Conservation (phyloP, 2,329 filamentous ascomycete genomes). For the Nannizziopsis barbatae region DNA sequence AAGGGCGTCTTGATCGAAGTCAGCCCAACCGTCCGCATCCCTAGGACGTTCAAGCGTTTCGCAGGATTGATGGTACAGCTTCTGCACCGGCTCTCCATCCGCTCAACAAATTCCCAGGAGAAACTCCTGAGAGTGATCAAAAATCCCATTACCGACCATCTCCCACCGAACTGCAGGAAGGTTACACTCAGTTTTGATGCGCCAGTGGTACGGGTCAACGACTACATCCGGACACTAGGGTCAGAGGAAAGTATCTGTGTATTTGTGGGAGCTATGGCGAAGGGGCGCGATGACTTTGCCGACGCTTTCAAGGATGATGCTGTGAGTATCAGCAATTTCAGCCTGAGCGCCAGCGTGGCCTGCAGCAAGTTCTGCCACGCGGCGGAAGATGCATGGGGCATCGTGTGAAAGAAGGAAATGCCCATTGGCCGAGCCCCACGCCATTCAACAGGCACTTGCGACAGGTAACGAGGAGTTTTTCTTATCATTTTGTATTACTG, state of each 20-base stretch:
- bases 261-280: slow-evolving; percentile 97
- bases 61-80: slow-evolving; percentile 98
- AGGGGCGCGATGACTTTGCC: slow-evolving; percentile 89
- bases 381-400: slow-evolving; percentile 89
- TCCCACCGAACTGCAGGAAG: slow-evolving; percentile 94
- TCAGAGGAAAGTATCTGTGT: slow-evolving; percentile 90
- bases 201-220: slow-evolving; percentile 70
- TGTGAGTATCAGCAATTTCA: slow-evolving; percentile 97
- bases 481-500: background rate
- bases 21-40: slow-evolving; percentile 93
- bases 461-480: background rate
- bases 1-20: slow-evolving; percentile 97
- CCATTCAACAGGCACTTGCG: background rate
- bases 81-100: slow-evolving; percentile 86
- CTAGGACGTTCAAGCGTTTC: slow-evolving; percentile 96
- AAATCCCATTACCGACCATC: slow-evolving; percentile 93
- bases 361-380: slow-evolving; percentile 99
- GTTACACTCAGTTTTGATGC: slow-evolving; percentile 93
- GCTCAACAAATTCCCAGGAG: slow-evolving; percentile 92
- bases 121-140: slow-evolving; percentile 96
- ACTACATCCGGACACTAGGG: slow-evolving; percentile 71
- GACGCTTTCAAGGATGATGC: slow-evolving; percentile 92
- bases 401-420: slow-evolving; percentile 41
- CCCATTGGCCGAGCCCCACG: background rate
- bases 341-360: slow-evolving; percentile 89